These are phyloP conservation scores for Zasmidium cellare DNA, from an alignment of 2,329 filamentous ascomycete species.

Conservation along the genomic window DNA sequence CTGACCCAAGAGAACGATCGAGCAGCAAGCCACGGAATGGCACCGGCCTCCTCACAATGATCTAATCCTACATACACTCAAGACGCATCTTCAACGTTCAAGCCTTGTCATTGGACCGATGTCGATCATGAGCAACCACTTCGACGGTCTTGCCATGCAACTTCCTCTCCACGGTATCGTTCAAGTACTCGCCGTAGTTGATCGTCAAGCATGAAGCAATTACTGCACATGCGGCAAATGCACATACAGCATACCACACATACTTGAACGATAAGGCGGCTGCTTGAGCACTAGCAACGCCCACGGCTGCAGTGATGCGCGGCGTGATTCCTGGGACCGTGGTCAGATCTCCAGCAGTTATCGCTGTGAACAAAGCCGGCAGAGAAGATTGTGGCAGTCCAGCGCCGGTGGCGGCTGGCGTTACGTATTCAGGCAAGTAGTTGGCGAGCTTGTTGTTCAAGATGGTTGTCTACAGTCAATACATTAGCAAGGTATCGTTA, in stretches of 20 bases:
- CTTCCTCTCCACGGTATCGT: slow-evolving; percentile 2
- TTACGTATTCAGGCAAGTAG: not conserved
- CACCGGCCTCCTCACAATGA: not conserved
- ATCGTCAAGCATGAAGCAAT: slow-evolving; percentile 5
- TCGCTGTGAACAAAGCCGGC: not conserved
- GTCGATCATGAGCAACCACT: not conserved
- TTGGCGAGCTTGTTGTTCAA: not conserved
- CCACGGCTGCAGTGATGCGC: not conserved
- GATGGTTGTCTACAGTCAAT: slow-evolving; percentile 1
- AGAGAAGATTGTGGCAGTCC: slow-evolving; percentile 4
- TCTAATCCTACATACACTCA: not conserved
- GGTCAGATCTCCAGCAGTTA: not conserved
- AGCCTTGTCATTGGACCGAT: not conserved
- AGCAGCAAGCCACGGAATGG: not conserved
- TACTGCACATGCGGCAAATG: slow-evolving; percentile 2
- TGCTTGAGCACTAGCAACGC: slow-evolving; percentile 2
- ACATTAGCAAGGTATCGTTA: not conserved
- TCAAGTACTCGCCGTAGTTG: slow-evolving; percentile 4
- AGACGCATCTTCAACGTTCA: not conserved
- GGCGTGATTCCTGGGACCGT: not conserved
- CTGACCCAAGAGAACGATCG: not conserved
- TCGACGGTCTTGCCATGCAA: slow-evolving; percentile 2
- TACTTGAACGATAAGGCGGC: slow-evolving; percentile 3
- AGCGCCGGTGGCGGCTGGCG: not conserved
- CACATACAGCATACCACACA: slow-evolving; percentile 1